Conservation (phyloP, 2,329 filamentous ascomycete genomes). For the Aspergillus unguis region DNA sequence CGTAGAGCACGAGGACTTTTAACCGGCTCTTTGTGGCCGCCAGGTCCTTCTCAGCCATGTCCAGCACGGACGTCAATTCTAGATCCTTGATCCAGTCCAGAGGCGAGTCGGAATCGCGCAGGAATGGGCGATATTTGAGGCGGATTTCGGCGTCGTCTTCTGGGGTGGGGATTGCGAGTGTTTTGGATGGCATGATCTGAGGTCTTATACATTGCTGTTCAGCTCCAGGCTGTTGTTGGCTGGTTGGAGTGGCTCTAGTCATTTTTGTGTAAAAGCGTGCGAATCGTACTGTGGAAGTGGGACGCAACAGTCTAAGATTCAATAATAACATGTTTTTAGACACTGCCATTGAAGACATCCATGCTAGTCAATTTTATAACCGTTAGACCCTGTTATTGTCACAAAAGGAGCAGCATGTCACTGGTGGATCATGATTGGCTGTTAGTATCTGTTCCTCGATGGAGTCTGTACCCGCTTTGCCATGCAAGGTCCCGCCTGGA, state of each 20-base stretch:
- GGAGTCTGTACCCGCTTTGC: no score
- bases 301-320: no score
- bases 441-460: not conserved
- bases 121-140: conserved; percentile 56
- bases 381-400: not conserved
- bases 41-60: conserved; percentile 52
- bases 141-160: conserved; percentile 51
- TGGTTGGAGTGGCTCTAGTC: no score
- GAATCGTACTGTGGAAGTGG: no score
- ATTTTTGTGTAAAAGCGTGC: no score
- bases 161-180: conserved; percentile 16
- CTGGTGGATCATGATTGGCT: not conserved
- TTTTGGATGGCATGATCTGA: not conserved
- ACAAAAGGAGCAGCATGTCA: not conserved
- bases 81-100: conserved; percentile 56
- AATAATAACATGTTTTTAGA: not conserved
- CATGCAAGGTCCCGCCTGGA: no score
- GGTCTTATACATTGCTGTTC: no score
- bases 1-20: conserved; percentile 60
- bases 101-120: conserved; percentile 37
- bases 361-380: not conserved
- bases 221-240: no score
- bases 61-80: conserved; percentile 53
- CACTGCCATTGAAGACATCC: not conserved
- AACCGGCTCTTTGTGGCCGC: conserved; percentile 41